Evolutionary conservation across 1,284 basidiomycete species (phyloP), one percentile per base, ranked within the genome.

Genomic region (Microbotryum saponariae): DNA sequence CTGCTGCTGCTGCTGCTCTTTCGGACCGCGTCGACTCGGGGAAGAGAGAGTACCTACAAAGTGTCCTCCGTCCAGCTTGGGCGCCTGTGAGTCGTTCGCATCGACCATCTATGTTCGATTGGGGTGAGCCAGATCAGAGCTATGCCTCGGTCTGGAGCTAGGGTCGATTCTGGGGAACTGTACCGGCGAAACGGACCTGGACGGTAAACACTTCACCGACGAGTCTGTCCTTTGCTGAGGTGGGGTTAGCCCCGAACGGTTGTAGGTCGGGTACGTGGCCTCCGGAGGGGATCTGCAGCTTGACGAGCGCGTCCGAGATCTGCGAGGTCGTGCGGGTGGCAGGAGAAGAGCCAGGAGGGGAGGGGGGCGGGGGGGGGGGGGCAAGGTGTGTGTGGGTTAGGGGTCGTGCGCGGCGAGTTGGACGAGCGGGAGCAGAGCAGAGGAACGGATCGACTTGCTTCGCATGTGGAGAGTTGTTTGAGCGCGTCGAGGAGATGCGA

Each of bases 161-260:
- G 31, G 31, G 8, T 31, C 31, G 31, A 31, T 31, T 31, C 31
- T 6, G 18, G 2, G 9, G 27, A 12, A 33, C 14, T 4, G 2
- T 42, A 42, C 14, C 14, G 1, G 37, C 37, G 37, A 18, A 18
- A 58, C 74, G 31, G 58, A 78, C 78, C 72, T 86, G 81, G 56
- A 97, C 91, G 1, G 93, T 97, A 73, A 89, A 96, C 0, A 90
- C 92, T 16, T 87, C 88, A 0, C 87, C 90, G 66, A 86, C 77
- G n/a, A 82, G 72, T 56, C 71, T 73, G 44, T 66, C 69, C 25
- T 69, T 69, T 14, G 57, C 60, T 25, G 69, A 60, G 82, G 62
- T 14, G 16, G 31, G 49, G 47, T 3, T n/a, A 3, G 85, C 75
- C 76, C 73, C 25, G 67, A 81, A 74, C 67, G 83, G 78, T 51